Conservation (phyloP, 345 rosid species). For the Litchi chinensis region DNA sequence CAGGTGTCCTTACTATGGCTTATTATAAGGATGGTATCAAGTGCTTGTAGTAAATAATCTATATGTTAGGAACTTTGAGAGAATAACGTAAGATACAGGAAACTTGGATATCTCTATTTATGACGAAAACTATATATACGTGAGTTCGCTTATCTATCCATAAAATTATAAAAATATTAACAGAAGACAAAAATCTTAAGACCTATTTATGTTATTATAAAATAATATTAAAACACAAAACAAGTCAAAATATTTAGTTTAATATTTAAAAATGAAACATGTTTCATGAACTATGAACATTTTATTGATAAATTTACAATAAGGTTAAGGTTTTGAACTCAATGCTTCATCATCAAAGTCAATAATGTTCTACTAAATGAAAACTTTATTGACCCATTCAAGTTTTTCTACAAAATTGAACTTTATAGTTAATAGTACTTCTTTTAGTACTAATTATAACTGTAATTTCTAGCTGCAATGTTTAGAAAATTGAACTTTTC, state of each 20-base stretch:
- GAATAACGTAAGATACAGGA: slow-evolving; percentile 15
- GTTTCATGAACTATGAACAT: not conserved
- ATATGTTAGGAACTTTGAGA: not conserved
- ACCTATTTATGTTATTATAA: too few species aligned
- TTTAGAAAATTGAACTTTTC: too few species aligned
- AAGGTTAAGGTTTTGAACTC: too few species aligned
- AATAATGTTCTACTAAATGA: too few species aligned
- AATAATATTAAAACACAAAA: not conserved
- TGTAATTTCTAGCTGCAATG: too few species aligned
- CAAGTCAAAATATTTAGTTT: not conserved
- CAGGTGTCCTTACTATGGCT: not conserved
- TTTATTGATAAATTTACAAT: too few species aligned
- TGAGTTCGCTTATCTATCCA: not conserved
- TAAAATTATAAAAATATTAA: not conserved
- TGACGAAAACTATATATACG: not conserved
- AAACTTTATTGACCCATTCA: too few species aligned
- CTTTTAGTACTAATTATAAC: too few species aligned
- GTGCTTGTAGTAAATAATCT: slow-evolving; percentile 8
- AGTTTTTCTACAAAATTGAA: too few species aligned
- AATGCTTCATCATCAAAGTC: too few species aligned
- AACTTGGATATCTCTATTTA: not conserved
- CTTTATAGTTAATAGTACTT: too few species aligned
- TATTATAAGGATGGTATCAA: slow-evolving; percentile 7
- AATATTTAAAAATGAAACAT: not conserved
- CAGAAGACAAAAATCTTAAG: not conserved